phyloP scores from a whole-genome alignment of 768 basidiomycete species.

The Mycena venus region DNA sequence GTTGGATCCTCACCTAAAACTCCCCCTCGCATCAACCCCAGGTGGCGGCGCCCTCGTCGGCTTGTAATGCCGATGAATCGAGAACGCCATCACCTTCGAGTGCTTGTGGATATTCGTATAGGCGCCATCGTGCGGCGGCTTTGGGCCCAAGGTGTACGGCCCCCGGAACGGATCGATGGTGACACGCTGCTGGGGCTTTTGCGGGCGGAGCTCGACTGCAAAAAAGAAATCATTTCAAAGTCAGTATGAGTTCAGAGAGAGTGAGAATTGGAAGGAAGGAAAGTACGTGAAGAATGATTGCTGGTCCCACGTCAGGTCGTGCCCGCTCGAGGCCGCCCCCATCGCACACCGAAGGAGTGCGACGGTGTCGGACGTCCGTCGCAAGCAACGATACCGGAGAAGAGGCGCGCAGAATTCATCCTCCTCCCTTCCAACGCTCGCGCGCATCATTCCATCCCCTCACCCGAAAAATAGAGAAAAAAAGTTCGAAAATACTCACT shows the following conservation, averaged over 20 bases:
- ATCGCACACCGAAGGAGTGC: no score
- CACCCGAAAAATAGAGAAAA: background rate
- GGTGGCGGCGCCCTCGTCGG: constrained; percentile 37
- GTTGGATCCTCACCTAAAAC: constrained; percentile 7
- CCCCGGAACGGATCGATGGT: constrained; percentile 70
- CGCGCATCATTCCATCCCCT: no score
- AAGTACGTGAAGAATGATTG: background rate
- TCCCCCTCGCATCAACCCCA: constrained; percentile 31
- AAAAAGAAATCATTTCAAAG: background rate
- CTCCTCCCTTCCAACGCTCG: no score
- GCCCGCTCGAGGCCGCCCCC: no score
- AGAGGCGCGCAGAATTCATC: no score
- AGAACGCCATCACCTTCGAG: constrained; percentile 83
- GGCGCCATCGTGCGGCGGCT: constrained; percentile 63
- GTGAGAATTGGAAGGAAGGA: background rate
- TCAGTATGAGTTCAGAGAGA: background rate
- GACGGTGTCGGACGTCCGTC: no score
- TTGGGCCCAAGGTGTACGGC: constrained; percentile 52
- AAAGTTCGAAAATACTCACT: constrained; percentile 44
- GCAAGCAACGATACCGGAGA: no score
- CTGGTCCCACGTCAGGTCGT: no score
- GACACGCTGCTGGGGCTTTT: constrained; percentile 78
- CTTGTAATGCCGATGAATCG: constrained; percentile 76
- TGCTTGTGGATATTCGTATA: constrained; percentile 84
- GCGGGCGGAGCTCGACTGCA: constrained; percentile 63